A percentile compares a stretch with the other conserved stretches of the same genome.
These are phyloP conservation scores for Phylloboletellus chloephorus DNA, from an alignment of 1,284 basidiomycete genomes.

Conservation along the genomic window DNA sequence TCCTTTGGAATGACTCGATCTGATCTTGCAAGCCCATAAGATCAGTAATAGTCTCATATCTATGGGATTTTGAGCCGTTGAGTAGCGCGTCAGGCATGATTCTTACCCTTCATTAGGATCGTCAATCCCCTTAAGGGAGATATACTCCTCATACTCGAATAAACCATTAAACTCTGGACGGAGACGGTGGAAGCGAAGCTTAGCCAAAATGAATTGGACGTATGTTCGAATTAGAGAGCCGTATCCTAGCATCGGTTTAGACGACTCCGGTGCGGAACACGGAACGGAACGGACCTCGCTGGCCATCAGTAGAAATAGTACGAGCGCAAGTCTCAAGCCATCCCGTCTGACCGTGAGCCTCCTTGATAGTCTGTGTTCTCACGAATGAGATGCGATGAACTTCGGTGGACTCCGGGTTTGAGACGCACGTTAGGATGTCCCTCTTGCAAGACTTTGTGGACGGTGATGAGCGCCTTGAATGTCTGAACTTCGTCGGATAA, in stretches of 20 bases:
- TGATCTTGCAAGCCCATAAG: constrained; percentile 95
- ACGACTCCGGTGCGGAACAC: neutral
- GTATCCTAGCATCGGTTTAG: constrained; percentile 57
- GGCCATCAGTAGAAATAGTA: constrained; percentile 76
- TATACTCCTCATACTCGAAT: constrained; percentile 96
- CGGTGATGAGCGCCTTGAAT: constrained; percentile 93
- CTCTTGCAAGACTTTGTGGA: constrained; percentile 94
- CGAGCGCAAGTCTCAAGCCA: constrained; percentile 95
- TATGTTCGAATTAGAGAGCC: constrained; percentile 89
- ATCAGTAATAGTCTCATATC: constrained; percentile 94
- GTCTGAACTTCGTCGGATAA: constrained; percentile 93
- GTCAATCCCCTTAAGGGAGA: constrained; percentile 92
- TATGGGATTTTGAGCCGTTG: constrained; percentile 32
- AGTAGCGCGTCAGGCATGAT: constrained; percentile 5
- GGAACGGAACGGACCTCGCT: constrained; percentile 52
- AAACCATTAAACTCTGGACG: constrained; percentile 94
- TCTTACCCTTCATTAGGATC: constrained; percentile 95
- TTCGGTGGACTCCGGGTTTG: neutral
- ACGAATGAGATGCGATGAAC: constrained; percentile 14
- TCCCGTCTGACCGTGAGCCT: constrained; percentile 91
- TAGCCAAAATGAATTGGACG: constrained; percentile 91
- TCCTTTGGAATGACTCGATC: constrained; percentile 95
- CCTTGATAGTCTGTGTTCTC: constrained; percentile 75
- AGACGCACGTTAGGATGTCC: constrained; percentile 83
- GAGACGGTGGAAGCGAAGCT: constrained; percentile 89